phyloP scores from a whole-genome alignment of 176 grass and related monocot genomes.

The Thinopyrum elongatum region DNA sequence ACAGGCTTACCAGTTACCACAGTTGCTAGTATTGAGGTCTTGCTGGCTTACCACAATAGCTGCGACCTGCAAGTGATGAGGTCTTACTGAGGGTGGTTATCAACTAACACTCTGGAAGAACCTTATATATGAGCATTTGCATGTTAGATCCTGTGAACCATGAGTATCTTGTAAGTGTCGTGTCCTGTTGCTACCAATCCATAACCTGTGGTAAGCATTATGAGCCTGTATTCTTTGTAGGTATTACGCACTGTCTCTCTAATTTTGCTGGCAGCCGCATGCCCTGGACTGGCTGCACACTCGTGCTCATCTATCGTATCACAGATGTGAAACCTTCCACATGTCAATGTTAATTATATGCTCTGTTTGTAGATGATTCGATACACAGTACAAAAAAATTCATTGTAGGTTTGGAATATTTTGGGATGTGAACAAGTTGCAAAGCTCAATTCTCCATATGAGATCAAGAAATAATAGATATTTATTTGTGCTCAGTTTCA shows the following conservation, averaged over 20 bases:
- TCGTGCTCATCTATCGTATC: too few species aligned
- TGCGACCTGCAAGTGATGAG: neutral
- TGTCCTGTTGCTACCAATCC: too few species aligned
- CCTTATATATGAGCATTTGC: neutral
- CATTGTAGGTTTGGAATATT: neutral
- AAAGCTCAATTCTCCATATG: neutral
- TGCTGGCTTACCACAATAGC: neutral
- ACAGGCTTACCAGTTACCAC: neutral
- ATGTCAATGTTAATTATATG: neutral
- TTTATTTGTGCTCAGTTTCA: neutral
- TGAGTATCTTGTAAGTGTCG: neutral
- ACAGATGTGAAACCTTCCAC: too few species aligned
- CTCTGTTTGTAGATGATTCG: too few species aligned
- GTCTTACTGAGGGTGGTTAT: neutral
- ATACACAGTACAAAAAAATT: neutral
- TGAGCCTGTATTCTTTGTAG: too few species aligned
- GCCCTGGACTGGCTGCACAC: too few species aligned
- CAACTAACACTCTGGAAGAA: neutral
- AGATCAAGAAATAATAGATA: neutral
- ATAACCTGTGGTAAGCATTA: too few species aligned
- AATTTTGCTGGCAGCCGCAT: too few species aligned
- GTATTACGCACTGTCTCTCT: too few species aligned
- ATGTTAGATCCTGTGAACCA: neutral
- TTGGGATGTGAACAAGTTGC: neutral
- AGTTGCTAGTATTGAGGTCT: neutral